Evolutionary conservation across 73 alveolate genomes (phyloP), one percentile per base, ranked within the genome.

Genomic region (Paramecium caudatum): DNA sequence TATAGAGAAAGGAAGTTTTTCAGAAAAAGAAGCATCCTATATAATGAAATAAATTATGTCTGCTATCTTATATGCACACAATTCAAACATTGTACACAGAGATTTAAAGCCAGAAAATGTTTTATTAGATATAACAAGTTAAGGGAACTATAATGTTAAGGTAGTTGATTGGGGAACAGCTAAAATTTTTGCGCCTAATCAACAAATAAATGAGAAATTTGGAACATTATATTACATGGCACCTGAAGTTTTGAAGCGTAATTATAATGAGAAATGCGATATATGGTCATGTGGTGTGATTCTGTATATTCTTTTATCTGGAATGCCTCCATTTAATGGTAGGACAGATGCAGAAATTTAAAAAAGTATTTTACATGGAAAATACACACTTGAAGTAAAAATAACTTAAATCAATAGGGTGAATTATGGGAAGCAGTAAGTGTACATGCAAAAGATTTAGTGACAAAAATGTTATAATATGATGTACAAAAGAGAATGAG

Each of bases 41-140:
- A 88, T 95, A 3, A 91, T 97, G 97, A 95, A 94, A 80, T 97
- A 98, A 91, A 91, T 98, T 0, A 91, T 98, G 23, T 94, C 98
- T 25, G 98, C 98, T 16, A 95, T 98, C 33, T 92, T 93, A 81
- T 97, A 96, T 91, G 97, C 98, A 78, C 99, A 98, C 94, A 91
- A 94, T 84, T 93, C 87, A 78, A 82, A 90, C 48, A 95, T 98
- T 12, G 98, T 97, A 41, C 99, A 98, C 78, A 65, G 95, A 27
- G 94, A 91, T 80, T 15, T 91, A 23, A 91, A 88, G 23, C 95
- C 95, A 5, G 95, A 91, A 50, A 91, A 91, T 23, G 61, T 91
- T 16, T 83, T 91, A 9, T 47, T 91, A 9, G 94, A 86, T 37
- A 86, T 86, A 25, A 86, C 93, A 0, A 62, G 90, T 10, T 37